A percentile compares a stretch with the other conserved stretches of the same genome.
Conservation (phyloP, 2,329 filamentous ascomycete genomes). For the Penicillium verrucosum region DNA sequence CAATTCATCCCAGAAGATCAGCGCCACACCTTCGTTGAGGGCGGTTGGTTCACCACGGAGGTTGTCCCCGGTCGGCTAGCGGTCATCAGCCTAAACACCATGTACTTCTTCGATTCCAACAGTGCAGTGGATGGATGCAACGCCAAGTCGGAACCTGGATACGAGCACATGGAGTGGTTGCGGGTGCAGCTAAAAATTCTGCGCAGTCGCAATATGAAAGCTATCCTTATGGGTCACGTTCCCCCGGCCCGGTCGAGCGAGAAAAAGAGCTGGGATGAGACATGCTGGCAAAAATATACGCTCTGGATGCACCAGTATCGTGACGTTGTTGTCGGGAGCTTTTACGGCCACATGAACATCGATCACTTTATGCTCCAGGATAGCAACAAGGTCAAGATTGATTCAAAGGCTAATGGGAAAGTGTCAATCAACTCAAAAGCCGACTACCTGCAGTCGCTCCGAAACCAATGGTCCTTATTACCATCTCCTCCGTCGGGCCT, state of each 20-base stretch:
- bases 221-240: constrained; percentile 89
- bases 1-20: constrained; percentile 90
- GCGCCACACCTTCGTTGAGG: constrained; percentile 83
- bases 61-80: constrained; percentile 82
- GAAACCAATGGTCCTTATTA: constrained; percentile 72
- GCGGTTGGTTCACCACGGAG: constrained; percentile 93
- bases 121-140: constrained; percentile 89
- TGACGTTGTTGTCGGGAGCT: constrained; percentile 73
- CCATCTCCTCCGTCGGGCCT: constrained; percentile 51
- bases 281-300: constrained; percentile 96
- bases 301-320: constrained; percentile 87
- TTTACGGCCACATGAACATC: constrained; percentile 98
- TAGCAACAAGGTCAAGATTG: constrained; percentile 68
- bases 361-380: constrained; percentile 96
- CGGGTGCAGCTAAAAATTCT: constrained; percentile 81
- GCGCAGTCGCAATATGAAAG: constrained; percentile 83
- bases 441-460: constrained; percentile 75
- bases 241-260: constrained; percentile 80
- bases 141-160: constrained; percentile 76
- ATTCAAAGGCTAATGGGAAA: constrained; percentile 40
- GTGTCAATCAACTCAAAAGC: constrained; percentile 65
- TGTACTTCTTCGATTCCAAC: constrained; percentile 95
- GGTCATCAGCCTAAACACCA: constrained; percentile 90
- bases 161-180: constrained; percentile 94
- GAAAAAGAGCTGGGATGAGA: constrained; percentile 92